Percentiles rank a stretch among this genome's conserved stretches.
phyloP scores from a whole-genome alignment of 1,284 basidiomycete genomes.

The Lentinus polychrous region DNA sequence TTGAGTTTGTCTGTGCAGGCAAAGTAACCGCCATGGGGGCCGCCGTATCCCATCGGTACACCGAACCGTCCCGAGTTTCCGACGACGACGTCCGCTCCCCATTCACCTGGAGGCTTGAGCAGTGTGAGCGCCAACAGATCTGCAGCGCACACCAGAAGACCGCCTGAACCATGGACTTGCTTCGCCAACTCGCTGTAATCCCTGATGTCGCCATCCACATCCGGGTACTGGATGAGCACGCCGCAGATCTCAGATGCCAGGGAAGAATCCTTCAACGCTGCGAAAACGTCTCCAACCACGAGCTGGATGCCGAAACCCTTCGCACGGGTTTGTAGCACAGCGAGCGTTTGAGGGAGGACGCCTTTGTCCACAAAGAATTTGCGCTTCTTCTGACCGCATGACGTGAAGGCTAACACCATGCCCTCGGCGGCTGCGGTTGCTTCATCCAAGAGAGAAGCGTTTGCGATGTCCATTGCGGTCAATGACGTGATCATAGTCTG shows the following conservation, averaged over 20 bases:
- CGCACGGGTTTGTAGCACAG: slow-evolving; percentile 82
- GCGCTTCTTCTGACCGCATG: slow-evolving; percentile 66
- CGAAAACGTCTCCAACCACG: slow-evolving; percentile 54
- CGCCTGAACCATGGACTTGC: slow-evolving; percentile 71
- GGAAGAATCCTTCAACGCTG: slow-evolving; percentile 47
- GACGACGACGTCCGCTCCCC: slow-evolving; percentile 95
- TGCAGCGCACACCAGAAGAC: slow-evolving; percentile 80
- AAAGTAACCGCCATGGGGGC: slow-evolving; percentile 95
- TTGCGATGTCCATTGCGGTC: slow-evolving; percentile 92
- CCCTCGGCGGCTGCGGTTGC: slow-evolving; percentile 91
- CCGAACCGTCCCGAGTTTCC: slow-evolving; percentile 96
- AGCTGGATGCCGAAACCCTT: slow-evolving; percentile 87
- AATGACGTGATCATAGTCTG: slow-evolving; percentile 96
- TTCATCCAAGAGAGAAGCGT: slow-evolving; percentile 88
- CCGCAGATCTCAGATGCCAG: slow-evolving; percentile 72
- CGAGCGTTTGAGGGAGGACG: slow-evolving; percentile 82
- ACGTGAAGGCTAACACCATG: slow-evolving; percentile 79
- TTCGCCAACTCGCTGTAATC: slow-evolving; percentile 71
- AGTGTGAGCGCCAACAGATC: slow-evolving; percentile 91
- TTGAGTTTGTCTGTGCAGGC: slow-evolving; percentile 90
- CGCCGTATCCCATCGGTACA: slow-evolving; percentile 86
- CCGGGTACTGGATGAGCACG: slow-evolving; percentile 87
- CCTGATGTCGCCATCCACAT: slow-evolving; percentile 81
- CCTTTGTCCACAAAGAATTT: slow-evolving; percentile 81
- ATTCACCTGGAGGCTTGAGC: slow-evolving; percentile 95